Evolutionary conservation across 2,329 filamentous ascomycete species (phyloP), one percentile per base, ranked within the genome.

Genomic region (Alternaria arbusti): DNA sequence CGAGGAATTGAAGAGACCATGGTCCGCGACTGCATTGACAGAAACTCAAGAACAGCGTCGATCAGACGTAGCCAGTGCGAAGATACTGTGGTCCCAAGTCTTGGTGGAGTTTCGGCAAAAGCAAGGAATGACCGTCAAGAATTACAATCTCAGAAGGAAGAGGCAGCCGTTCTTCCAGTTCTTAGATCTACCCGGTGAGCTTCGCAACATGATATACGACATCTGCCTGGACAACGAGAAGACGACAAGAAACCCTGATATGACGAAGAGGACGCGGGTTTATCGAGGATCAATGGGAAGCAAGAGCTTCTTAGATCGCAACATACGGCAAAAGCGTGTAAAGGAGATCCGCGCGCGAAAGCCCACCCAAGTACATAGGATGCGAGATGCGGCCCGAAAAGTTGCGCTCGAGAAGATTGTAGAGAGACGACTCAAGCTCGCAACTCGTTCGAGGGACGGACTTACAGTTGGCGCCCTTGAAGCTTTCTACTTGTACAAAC

Each of bases 121-220:
- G 15, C 32, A 40, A 40, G 32, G 32, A 40, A 40, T n/a, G 15
- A 10, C 36, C 5, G 36, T 40, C 36, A 17, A 17, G 36, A 40
- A n/a, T 17, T 17, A 40, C 36, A 17, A 40, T 40, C 36, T 17
- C 4, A 17, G 36, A 40, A 40, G 15, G 5, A 40, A 10, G 8
- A 40, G 15, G 15, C 36, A 40, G 36, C 36, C 36, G 4, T 17
- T 40, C 36, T 58, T 58, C 32, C 46, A 2, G 3, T 58, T 58
- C 46, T 10, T 58, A 12, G 46, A 58, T 2, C 56, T 58, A 12
- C 56, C 56, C 6, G 15, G 10, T 28, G 46, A 51, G n/a, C 17
- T 58, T 13, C 56, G 56, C 46, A 51, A 58, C 56, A 58, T 30
- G 54, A 46, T 56, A 22, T 56, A 28, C n/a, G 17, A 44, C 26